Evolutionary conservation across 305 asterid species (phyloP), one percentile per base, ranked within the genome.

Genomic region (Plantago rigida): DNA sequence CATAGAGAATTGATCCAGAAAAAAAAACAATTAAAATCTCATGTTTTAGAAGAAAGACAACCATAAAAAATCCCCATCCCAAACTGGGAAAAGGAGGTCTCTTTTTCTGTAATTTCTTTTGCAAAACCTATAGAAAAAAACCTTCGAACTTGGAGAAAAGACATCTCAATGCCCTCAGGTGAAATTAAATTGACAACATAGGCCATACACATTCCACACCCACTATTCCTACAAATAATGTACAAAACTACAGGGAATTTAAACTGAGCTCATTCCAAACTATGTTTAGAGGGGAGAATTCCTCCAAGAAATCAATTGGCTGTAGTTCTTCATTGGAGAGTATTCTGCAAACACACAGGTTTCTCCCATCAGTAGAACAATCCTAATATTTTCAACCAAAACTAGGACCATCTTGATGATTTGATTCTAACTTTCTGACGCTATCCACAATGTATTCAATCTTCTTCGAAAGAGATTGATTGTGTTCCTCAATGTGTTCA

Each of bases 401-500:
- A 63, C 87, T 64, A 59, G 70, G 74, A 63, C 70, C 82, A 29
- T 56, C 60, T 50, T 75, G 87, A 62, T 85, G 87, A 56, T 69
- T 74, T 42, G 89, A 78, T 72, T 87, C 96, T 75, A 90, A 70
- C 63, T 83, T 93, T 74, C 90, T 79, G 12, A 87, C 95, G 74
- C 80, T 83, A 76, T 81, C 76, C 70, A 87, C 94, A 60, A 81
- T 79, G 75, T 72, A 77, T 62, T 85, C 84, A 58, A 85, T 82
- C 88, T 87, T 90, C 82, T 81, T 90, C 6, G 89, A 78, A 52
- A 87, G 72, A 59, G 94, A 85, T 66, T 79, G 85, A 61, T 90
- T 82, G 74, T 90, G 94, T 68, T 87, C 95, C 70, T 90, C 97
- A 29, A 87, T 85, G 73, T 84, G 96, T 75, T 87, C 95, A 54